Conservation (phyloP, 2,329 filamentous ascomycete genomes). For the Emydomyces testavorans region DNA sequence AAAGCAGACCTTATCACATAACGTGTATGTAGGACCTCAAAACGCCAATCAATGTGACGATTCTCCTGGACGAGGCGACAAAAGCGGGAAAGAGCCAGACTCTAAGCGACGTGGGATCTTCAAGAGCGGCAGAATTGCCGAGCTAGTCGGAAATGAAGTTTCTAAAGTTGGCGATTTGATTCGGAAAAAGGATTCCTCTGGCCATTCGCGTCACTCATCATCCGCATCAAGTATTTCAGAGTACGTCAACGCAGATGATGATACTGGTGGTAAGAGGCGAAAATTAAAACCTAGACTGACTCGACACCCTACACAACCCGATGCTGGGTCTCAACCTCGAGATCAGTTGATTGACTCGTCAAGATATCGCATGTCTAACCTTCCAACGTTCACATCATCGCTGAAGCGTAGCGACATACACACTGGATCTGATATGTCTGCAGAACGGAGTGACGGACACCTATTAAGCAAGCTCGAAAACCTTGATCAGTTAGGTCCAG, state of each 20-base stretch:
- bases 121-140: conserved; percentile 64
- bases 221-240: conserved; percentile 40
- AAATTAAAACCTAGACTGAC: conserved; percentile 18
- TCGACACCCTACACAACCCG: conserved; percentile 28
- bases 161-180: conserved; percentile 51
- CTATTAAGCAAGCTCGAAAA: neutral
- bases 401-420: conserved; percentile 29
- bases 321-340: conserved; percentile 25
- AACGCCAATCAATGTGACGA: neutral
- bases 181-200: conserved; percentile 44
- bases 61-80: neutral
- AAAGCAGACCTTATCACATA: neutral
- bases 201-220: conserved; percentile 33
- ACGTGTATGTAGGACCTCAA: neutral
- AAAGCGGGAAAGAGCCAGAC: conserved; percentile 25
- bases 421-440: neutral
- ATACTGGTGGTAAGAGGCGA: conserved; percentile 22
- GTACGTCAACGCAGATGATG: conserved; percentile 38
- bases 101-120: conserved; percentile 62
- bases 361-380: conserved; percentile 35
- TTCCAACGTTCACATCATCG: conserved; percentile 44
- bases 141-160: conserved; percentile 55
- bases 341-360: conserved; percentile 27
- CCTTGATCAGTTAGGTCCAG: neutral
- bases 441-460: neutral